Base-by-base conservation (phyloP, 306 rosid species). In the Vicia sativa region DNA sequence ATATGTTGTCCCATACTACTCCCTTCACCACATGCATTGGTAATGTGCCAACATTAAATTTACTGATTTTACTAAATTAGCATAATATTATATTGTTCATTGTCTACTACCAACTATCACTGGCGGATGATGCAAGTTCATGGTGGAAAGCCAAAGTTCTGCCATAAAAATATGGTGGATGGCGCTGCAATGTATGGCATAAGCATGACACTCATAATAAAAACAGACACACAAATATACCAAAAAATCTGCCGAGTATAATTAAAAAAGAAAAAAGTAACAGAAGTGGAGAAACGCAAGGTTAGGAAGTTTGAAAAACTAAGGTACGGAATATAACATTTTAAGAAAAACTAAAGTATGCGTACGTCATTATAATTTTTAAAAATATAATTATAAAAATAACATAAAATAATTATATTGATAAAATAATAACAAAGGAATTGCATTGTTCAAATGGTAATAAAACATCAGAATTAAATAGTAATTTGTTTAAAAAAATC, bases 21-120 rank as follows among this genome's bases (percentile, higher is more conserved):
- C 78, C 99, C 99, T 44, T 82, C 95, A 55, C 89, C 99, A 34
- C 99, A 93, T 85, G 99, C 99, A 39, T 72, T 93, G 97, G 99
- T 93, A 86, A 64, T 67, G 25, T 76, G 65, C 66, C 65, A 18
- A 15, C 60, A 69, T 13, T 45, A 48, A 71, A 38, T 73, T 56
- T 70, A 67, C 78, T 49, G 37, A 60, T 67, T 73, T 68, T 72
- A 59, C 44, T 42, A 18, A 62, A 68, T 42, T 37, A 60, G 53
- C 77, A 60, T 39, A 39, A 61, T 45, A 43, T 23, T 65, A 31
- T 57, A 31, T 52, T 12, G 41, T 62, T 79, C 66, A 57, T 37
- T 54, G 29, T 67, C 29, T 65, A 15, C 65, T 34, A 10, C 65
- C 37, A 35, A 14, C 44, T 58, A 58, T 34, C 66, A 35, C 7